Evolutionary conservation across 2,329 filamentous ascomycete species (phyloP).

Genomic region (Trichophyton benhamiae): DNA sequence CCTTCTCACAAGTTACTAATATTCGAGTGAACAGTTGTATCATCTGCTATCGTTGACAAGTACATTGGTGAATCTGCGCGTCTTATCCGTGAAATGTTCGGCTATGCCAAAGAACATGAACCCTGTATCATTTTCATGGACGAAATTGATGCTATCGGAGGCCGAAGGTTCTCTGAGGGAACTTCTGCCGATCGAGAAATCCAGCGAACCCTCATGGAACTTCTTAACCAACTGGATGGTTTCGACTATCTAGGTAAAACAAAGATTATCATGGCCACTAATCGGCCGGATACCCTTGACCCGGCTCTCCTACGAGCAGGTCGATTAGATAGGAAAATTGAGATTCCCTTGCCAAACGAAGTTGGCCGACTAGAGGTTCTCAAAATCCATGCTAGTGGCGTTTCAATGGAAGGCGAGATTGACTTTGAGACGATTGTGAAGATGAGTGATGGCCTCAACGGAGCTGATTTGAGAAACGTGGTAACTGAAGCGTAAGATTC

Average conservation of each 20-base stretch:
- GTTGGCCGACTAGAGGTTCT: constrained; percentile 91
- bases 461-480: constrained; percentile 92
- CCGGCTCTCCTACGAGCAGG: constrained; percentile 81
- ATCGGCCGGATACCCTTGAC: constrained; percentile 89
- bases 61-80: constrained; percentile 98
- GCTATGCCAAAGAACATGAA: constrained; percentile 97
- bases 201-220: constrained; percentile 94
- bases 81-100: constrained; percentile 98
- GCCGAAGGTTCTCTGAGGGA: constrained; percentile 89
- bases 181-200: constrained; percentile 97
- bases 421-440: constrained; percentile 99
- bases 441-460: constrained; percentile 98
- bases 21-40: constrained; percentile 59
- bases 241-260: constrained; percentile 99
- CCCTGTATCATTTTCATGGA: constrained; percentile 99
- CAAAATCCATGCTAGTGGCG: constrained; percentile 86
- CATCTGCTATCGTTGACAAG: constrained; percentile 97
- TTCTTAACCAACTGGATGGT: constrained; percentile 95
- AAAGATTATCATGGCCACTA: constrained; percentile 99
- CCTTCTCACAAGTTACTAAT: not conserved
- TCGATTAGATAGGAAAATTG: constrained; percentile 91
- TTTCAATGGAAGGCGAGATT: constrained; percentile 84
- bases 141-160: constrained; percentile 97
- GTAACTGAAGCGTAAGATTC: constrained; percentile 87
- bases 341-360: constrained; percentile 94